Base-by-base conservation (phyloP, 805 yeast genomes). In the Cyberlindnera maritima region DNA sequence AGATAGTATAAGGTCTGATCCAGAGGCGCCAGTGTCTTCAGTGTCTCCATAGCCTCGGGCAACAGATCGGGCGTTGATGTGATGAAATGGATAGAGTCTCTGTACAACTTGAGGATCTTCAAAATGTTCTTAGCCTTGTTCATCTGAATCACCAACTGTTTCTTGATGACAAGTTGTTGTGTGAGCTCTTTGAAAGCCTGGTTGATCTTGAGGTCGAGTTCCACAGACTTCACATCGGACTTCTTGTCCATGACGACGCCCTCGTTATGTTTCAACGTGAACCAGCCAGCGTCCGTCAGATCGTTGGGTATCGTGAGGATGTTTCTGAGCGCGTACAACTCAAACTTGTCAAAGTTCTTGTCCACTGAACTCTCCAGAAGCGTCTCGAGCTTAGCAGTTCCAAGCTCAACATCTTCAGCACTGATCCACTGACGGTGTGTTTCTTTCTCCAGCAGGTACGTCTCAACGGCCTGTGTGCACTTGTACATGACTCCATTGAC, bases 401-500 rank as follows among this genome's bases (percentile, higher is more conserved):
- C 96, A n/a, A 76, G 58, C 50, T 77, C 79, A 2, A 89, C 80
- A 51, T 86, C 95, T 19, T 70, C 72, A n/a, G 62, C 50, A 21
- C 19, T 31, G 48, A 28, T 25, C 39, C 35, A 39, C 8, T 43
- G 28, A 36, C 23, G 38, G 34, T 29, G 60, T 39, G n/a, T 52
- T 46, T 41, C 41, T 33, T 58, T 52, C 31, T 70, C 69, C 11
- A 53, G 56, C 21, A 91, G 66, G 53, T 83, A 84, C 26, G 74
- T 74, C 61, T 88, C 95, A 67, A 91, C 76, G 1, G 88, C 95
- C 39, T 77, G 79, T 0, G 91, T 83, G 59, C 96, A 86, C 55
- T 84, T 82, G 66, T 86, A 85, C 81, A 89, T 77, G 23, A 88
- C 79, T 43, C 82, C 89, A 59, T 90, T 90, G 20, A 88, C 94